Evolutionary conservation across 2,329 filamentous ascomycete genomes (phyloP).

Genomic region (Sarocladiaceae sp.): DNA sequence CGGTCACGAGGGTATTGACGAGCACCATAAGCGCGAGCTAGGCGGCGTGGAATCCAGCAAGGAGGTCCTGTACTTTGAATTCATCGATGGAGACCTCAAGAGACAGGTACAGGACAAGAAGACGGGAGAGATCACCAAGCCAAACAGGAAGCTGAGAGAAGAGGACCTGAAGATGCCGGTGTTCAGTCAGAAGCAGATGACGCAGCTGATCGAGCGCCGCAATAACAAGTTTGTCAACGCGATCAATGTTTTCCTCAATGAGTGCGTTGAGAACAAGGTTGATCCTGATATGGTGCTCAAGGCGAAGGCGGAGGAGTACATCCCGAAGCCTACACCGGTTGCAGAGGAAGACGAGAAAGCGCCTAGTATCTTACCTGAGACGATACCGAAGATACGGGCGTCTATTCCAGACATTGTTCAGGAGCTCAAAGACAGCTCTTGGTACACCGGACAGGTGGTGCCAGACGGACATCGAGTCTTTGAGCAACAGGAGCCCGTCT

Average conservation of each 20-base stretch:
- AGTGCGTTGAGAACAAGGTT: constrained; percentile 55
- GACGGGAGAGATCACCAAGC: constrained; percentile 64
- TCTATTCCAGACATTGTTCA: constrained; percentile 76
- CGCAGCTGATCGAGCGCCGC: constrained; percentile 78
- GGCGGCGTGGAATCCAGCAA: constrained; percentile 29
- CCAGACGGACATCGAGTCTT: constrained; percentile 89
- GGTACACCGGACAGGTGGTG: constrained; percentile 91
- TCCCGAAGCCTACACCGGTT: constrained; percentile 53
- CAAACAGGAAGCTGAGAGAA: constrained; percentile 61
- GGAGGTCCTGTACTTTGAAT: constrained; percentile 85
- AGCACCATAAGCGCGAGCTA: constrained; percentile 10
- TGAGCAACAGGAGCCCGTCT: constrained; percentile 73
- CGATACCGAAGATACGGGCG: constrained; percentile 74
- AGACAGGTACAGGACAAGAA: constrained; percentile 66
- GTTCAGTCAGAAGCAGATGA: constrained; percentile 89
- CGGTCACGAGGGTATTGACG: constrained; percentile 37
- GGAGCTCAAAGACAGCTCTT: constrained; percentile 73
- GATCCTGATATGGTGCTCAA: constrained; percentile 64
- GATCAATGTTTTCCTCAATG: constrained; percentile 69
- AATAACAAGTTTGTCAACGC: constrained; percentile 78
- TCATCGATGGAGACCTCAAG: constrained; percentile 85
- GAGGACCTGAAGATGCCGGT: constrained; percentile 88
- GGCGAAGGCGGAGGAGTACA: constrained; percentile 48
- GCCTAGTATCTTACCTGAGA: constrained; percentile 50
- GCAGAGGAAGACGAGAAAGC: constrained; percentile 24